Percentiles rank a stretch among this genome's conserved stretches.
These are phyloP conservation scores for Hypoxylon subgilvum DNA, from an alignment of 495 filamentous ascomycete genomes.

Conservation along the genomic window DNA sequence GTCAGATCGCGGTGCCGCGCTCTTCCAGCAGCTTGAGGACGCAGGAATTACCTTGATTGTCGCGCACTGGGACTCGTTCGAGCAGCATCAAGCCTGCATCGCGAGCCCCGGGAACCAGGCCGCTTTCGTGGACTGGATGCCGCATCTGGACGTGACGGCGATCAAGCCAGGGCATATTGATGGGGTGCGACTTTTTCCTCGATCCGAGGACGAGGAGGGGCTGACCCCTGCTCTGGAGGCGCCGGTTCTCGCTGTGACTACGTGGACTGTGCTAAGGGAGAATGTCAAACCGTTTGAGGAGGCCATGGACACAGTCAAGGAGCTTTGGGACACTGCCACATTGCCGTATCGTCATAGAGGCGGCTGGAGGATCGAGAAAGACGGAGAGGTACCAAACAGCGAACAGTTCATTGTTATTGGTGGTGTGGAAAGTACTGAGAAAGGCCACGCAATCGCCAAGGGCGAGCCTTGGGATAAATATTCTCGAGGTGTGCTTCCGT, in stretches of 20 bases:
- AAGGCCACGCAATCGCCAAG: not conserved
- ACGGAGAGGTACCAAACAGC: not conserved
- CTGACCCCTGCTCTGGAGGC: not conserved
- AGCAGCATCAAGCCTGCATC: constrained; percentile 2
- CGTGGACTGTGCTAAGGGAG: not conserved
- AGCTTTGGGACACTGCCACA: not conserved
- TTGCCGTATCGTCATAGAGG: constrained; percentile 9
- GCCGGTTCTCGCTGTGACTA: constrained; percentile 2
- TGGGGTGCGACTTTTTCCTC: not conserved
- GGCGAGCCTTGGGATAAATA: not conserved
- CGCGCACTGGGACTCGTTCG: constrained; percentile 11
- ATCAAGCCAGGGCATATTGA: constrained; percentile 4
- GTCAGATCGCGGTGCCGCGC: not conserved
- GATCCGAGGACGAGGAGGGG: constrained; percentile 2
- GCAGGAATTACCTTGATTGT: not conserved
- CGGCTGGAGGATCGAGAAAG: constrained; percentile 14
- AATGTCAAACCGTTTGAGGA: constrained; percentile 3
- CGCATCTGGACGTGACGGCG: not conserved
- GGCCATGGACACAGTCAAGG: not conserved
- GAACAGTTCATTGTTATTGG: constrained; percentile 1
- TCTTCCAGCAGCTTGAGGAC: constrained; percentile 9
- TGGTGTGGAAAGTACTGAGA: not conserved
- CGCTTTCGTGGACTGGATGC: not conserved
- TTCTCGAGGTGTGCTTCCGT: not conserved
- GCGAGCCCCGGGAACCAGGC: constrained; percentile 5